A percentile compares a stretch with the other conserved stretches of the same genome.
These are phyloP conservation scores for Teunomyces funiuensis DNA, from an alignment of 805 yeast genomes.

Conservation along the genomic window DNA sequence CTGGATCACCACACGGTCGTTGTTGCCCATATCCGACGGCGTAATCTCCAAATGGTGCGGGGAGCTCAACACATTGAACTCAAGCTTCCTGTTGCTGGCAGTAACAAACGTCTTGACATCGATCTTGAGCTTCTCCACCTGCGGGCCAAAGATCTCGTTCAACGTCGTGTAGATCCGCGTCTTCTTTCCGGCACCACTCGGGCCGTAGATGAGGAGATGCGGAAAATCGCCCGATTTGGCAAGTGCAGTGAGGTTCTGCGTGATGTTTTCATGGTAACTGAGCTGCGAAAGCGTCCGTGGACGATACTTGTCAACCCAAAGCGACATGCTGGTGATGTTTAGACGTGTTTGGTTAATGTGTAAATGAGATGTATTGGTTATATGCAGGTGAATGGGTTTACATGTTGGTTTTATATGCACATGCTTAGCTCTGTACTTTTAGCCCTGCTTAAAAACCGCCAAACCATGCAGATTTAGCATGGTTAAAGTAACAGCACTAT, in stretches of 20 bases:
- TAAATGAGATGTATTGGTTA: not conserved
- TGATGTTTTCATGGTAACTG: conserved; percentile 65
- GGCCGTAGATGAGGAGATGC: conserved; percentile 89
- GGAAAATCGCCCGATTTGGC: conserved; percentile 83
- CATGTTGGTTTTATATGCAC: too few relatives aligned
- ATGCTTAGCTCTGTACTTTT: too few relatives aligned
- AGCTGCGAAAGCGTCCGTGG: conserved; percentile 67
- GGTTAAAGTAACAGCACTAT: too few relatives aligned
- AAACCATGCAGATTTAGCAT: too few relatives aligned
- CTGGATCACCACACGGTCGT: conserved; percentile 92
- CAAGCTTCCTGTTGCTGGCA: conserved; percentile 72
- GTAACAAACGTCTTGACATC: conserved; percentile 86
- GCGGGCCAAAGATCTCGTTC: conserved; percentile 77
- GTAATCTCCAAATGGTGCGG: conserved; percentile 92
- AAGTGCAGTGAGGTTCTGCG: conserved; percentile 61
- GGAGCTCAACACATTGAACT: conserved; percentile 89
- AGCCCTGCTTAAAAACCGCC: too few relatives aligned
- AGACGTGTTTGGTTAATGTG: conserved; percentile 9
- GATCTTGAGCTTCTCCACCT: conserved; percentile 76
- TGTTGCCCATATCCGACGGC: conserved; percentile 95
- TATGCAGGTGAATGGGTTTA: too few relatives aligned
- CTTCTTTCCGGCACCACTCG: conserved; percentile 96
- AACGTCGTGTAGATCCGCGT: conserved; percentile 84
- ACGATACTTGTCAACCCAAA: conserved; percentile 96
- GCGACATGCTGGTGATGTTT: conserved; percentile 55